A percentile compares a stretch with the other conserved stretches of the same genome.
Conservation (phyloP, 495 filamentous ascomycete species). For the Annulohypoxylon moriforme region DNA sequence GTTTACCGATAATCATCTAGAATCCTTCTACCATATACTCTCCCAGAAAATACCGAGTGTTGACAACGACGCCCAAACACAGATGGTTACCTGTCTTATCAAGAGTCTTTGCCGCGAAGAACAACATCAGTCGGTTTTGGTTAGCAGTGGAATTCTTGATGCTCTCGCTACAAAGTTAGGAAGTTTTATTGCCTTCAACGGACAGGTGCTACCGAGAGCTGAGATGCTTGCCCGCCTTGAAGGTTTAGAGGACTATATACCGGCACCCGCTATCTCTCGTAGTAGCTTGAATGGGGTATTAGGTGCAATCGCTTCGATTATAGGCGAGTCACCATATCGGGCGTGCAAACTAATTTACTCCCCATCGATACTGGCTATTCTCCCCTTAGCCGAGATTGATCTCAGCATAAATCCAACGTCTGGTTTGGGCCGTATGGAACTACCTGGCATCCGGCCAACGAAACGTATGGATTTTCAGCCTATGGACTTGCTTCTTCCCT, state of each 20-base stretch:
- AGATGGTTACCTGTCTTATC: slow-evolving; percentile 74
- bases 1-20: slow-evolving; percentile 69
- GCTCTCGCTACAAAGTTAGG: slow-evolving; percentile 81
- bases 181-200: slow-evolving; percentile 74
- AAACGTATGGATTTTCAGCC: slow-evolving; percentile 39
- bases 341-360: slow-evolving; percentile 82
- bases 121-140: slow-evolving; percentile 73
- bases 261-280: slow-evolving; percentile 66
- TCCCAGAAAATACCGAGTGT: slow-evolving; percentile 63
- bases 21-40: slow-evolving; percentile 71
- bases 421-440: slow-evolving; percentile 23
- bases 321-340: slow-evolving; percentile 81
- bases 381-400: slow-evolving; percentile 61
- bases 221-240: slow-evolving; percentile 57
- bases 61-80: slow-evolving; percentile 72
- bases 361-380: slow-evolving; percentile 76
- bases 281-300: slow-evolving; percentile 76
- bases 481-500: slow-evolving; percentile 45
- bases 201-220: slow-evolving; percentile 71
- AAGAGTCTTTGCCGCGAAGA: slow-evolving; percentile 71
- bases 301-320: slow-evolving; percentile 83
- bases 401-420: slow-evolving; percentile 31
- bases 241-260: slow-evolving; percentile 58
- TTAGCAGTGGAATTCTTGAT: slow-evolving; percentile 80
- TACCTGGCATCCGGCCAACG: slow-evolving; percentile 41